Evolutionary conservation across 1,284 basidiomycete genomes (phyloP), one percentile per base, ranked within the genome.

Genomic region (Fomitopsis schrenkii): DNA sequence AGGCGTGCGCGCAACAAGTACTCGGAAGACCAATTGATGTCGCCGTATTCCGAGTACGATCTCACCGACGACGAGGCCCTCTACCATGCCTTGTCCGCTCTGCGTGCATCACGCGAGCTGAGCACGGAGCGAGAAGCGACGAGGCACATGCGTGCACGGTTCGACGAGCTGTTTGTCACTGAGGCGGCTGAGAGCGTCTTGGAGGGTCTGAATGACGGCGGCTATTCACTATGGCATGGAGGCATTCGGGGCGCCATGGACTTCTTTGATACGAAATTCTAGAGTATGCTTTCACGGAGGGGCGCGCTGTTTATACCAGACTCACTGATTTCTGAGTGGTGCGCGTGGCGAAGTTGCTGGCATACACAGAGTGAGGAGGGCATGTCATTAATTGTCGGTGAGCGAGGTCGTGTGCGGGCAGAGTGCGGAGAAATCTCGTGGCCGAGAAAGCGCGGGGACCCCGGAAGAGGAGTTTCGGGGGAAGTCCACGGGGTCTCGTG

Each of bases 1-100:
- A 28, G 19, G 57, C 65, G 64, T 58, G 63, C 59, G 44, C 63
- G 63, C 44, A 66, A 66, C 54, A 57, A 59, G 44, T 66, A 64
- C 61, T 64, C 63, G 53, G 74, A 76, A 40, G 72, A 74, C 50
- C 70, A 68, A 46, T 65, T 80, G 65, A 66, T 78, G 60, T 80
- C 79, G 62, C 77, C 79, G 30, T 77, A 78, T 64, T 60, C 64
- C 28, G 70, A 74, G 55, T 71, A 77, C 59, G 77, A 78, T 62
- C 73, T 75, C 9, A 72, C 76, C 59, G 80, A 82, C 64, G 72
- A 79, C 59, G 78, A 82, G 57, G 76, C 76, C 58, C 71, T 82
- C 64, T 78, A 77, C 67, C 68, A 74, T 54, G 68, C 69, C 58
- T 67, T 76, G 35, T 68, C 72, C 55, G 70, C 67, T 60, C 71